Conservation (phyloP, 495 filamentous ascomycete species). For the Aspergillus cavernicola region DNA sequence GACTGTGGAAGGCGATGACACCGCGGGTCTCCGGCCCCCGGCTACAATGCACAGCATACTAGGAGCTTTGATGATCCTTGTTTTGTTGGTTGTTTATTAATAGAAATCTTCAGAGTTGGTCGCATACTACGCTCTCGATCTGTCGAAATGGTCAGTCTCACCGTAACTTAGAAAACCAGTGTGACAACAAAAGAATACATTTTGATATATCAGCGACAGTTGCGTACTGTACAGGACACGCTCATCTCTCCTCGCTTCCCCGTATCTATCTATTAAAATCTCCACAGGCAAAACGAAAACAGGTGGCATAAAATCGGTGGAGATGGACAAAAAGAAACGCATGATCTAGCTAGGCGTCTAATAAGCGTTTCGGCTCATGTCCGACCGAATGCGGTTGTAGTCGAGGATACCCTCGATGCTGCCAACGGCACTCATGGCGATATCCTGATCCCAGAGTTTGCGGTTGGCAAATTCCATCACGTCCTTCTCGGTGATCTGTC, state of each 20-base stretch:
- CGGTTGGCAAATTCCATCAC: conserved; percentile 89
- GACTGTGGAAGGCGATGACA: no score
- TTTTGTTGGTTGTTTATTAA: no score
- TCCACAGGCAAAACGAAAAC: conserved; percentile 15
- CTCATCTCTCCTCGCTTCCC: conserved; percentile 19
- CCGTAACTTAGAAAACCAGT: no score
- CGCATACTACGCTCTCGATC: no score
- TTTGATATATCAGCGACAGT: conserved; percentile 32
- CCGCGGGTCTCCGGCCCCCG: no score
- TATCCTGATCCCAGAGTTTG: conserved; percentile 95
- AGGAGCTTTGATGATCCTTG: no score
- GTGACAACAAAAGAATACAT: conserved; percentile 26
- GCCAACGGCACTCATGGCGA: conserved; percentile 89
- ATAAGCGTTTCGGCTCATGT: conserved; percentile 76
- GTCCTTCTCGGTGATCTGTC: conserved; percentile 89
- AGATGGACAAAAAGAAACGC: conserved; percentile 11
- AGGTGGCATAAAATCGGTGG: conserved; percentile 15
- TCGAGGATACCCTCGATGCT: conserved; percentile 87
- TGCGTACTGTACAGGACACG: conserved; percentile 34
- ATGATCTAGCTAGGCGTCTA: conserved; percentile 15
- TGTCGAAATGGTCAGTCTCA: no score
- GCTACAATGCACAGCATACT: no score
- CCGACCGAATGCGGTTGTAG: conserved; percentile 81
- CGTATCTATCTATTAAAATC: conserved; percentile 29
- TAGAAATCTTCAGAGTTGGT: no score